phyloP scores from a whole-genome alignment of 2,329 filamentous ascomycete genomes.

The Lachnellula arida region DNA sequence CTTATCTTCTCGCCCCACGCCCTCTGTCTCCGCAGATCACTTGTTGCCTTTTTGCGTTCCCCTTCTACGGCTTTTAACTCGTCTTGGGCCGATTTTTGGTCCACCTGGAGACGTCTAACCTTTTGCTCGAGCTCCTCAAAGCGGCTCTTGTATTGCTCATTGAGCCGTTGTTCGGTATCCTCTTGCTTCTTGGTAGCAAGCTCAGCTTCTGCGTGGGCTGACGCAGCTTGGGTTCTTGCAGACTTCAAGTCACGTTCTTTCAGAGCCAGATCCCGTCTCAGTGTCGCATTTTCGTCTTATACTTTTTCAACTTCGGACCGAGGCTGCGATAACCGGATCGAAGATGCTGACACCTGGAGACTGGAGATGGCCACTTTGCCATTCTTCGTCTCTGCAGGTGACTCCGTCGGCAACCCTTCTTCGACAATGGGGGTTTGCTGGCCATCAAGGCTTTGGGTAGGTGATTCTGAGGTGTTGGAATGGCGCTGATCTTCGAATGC shows the following conservation, averaged over 20 bases:
- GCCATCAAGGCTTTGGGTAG: too few species aligned
- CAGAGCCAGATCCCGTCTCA: not conserved
- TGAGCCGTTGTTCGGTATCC: not conserved
- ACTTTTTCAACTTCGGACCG: not conserved
- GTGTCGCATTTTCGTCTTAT: not conserved
- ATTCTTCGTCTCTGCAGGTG: not conserved
- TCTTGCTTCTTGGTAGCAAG: not conserved
- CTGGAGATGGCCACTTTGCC: not conserved
- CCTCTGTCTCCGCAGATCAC: too few species aligned
- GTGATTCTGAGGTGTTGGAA: too few species aligned
- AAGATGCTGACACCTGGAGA: not conserved
- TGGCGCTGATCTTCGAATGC: not conserved
- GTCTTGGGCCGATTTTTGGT: too few species aligned
- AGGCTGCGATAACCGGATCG: not conserved
- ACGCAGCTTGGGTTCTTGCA: not conserved
- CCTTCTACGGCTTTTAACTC: too few species aligned
- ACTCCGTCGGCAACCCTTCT: not conserved
- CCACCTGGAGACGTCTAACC: not conserved
- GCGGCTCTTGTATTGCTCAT: not conserved
- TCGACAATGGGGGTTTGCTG: not conserved
- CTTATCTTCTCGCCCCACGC: too few species aligned
- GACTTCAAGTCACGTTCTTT: constrained; percentile 2
- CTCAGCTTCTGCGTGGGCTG: too few species aligned
- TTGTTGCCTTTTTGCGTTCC: too few species aligned
- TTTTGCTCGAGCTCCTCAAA: not conserved